Conservation (phyloP, 1,284 basidiomycete species). For the Ganoderma multipileum region DNA sequence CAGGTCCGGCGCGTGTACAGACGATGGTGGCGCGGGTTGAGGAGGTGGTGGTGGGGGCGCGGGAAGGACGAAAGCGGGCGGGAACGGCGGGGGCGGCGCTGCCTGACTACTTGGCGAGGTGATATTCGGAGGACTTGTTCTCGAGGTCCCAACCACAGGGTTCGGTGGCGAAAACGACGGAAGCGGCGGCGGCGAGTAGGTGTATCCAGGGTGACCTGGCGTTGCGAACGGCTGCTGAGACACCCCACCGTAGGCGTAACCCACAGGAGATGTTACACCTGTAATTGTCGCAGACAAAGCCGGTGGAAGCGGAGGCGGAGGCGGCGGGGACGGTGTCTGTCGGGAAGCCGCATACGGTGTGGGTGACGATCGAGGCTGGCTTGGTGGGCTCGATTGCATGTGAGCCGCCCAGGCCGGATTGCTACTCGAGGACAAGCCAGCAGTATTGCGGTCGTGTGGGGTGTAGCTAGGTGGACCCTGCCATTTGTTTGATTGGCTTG, state of each 20-base stretch:
- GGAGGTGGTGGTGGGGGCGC: constrained; percentile 24
- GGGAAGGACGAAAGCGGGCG: constrained; percentile 32
- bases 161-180: constrained; percentile 36
- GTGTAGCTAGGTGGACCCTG: constrained; percentile 37
- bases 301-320: constrained; percentile 25
- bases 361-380: constrained; percentile 26
- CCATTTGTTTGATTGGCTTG: constrained; percentile 27
- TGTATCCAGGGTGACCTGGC: constrained; percentile 14
- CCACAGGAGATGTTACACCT: constrained; percentile 3
- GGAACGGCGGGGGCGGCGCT: constrained; percentile 36
- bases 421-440: constrained; percentile 20
- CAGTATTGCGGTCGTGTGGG: constrained; percentile 27
- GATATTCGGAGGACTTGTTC: constrained; percentile 25
- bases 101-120: constrained; percentile 24
- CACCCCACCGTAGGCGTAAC: constrained; percentile 18
- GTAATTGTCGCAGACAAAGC: constrained; percentile 17
- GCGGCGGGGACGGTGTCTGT: constrained; percentile 23
- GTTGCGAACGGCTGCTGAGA: constrained; percentile 12
- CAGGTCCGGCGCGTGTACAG: constrained; percentile 41
- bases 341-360: constrained; percentile 19
- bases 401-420: constrained; percentile 23
- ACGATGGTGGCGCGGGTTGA: constrained; percentile 36
- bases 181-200: constrained; percentile 28
- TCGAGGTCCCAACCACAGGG: constrained; percentile 19
- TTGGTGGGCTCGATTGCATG: constrained; percentile 22